Conservation (phyloP, 768 basidiomycete genomes). For the Gymnopilus junonius region DNA sequence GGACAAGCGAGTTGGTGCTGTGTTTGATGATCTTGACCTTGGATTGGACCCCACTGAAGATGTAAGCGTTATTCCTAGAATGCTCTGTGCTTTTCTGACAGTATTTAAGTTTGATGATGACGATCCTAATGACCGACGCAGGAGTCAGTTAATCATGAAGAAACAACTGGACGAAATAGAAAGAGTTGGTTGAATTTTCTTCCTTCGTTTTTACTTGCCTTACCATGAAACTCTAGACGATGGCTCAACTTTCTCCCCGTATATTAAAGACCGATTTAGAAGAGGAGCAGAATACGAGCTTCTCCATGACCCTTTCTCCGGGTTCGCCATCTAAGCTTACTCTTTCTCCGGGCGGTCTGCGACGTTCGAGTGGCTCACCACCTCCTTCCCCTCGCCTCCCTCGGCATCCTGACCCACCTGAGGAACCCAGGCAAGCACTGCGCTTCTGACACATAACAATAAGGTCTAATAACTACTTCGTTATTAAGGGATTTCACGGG, state of each 20-base stretch:
- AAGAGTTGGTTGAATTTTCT: slow-evolving; percentile 41
- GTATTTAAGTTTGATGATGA: slow-evolving; percentile 61
- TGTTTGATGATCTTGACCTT: slow-evolving; percentile 57
- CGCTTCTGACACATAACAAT: slow-evolving; percentile 5
- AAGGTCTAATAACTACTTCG: background rate
- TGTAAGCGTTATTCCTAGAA: slow-evolving; percentile 29
- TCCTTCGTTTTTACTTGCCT: background rate
- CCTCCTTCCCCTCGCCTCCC: slow-evolving; percentile 43
- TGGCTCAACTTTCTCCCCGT: slow-evolving; percentile 71
- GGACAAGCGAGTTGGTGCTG: slow-evolving; percentile 51
- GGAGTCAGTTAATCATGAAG: slow-evolving; percentile 76
- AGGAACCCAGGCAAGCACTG: slow-evolving; percentile 23
- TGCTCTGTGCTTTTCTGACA: slow-evolving; percentile 15
- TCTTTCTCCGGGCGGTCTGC: slow-evolving; percentile 18
- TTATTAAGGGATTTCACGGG: slow-evolving; percentile 12
- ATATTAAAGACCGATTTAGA: slow-evolving; percentile 45
- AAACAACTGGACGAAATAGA: slow-evolving; percentile 83
- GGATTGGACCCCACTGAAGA: slow-evolving; percentile 51
- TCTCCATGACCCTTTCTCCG: slow-evolving; percentile 35
- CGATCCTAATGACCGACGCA: slow-evolving; percentile 75
- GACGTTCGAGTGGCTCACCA: slow-evolving; percentile 34
- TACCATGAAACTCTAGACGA: slow-evolving; percentile 43
- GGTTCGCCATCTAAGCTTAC: slow-evolving; percentile 32
- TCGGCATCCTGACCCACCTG: slow-evolving; percentile 33
- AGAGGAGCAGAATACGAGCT: slow-evolving; percentile 35